Percentiles rank a stretch among this genome's conserved stretches.
Conservation (phyloP, 345 rosid genomes). For the Psidium friedrichsthalianum region DNA sequence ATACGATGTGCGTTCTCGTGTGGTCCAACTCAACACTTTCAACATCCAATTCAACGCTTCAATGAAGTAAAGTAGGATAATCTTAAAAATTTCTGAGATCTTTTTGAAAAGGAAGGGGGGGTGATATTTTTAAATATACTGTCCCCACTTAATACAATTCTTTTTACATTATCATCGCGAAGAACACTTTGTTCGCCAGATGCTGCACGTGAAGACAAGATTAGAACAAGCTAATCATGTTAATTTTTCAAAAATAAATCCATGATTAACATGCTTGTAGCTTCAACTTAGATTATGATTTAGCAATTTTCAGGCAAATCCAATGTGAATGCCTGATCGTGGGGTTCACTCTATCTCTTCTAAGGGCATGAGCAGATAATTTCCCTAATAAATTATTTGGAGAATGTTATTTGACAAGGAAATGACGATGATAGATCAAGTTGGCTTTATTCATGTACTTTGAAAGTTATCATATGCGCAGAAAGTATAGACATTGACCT, state of each 20-base stretch:
- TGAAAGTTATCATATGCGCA: neutral
- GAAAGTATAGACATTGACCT: neutral
- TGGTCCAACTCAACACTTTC: neutral
- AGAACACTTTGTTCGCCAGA: neutral
- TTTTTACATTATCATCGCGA: neutral
- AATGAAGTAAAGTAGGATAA: neutral
- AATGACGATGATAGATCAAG: neutral
- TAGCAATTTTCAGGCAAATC: neutral
- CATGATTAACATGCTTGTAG: neutral
- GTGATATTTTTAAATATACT: neutral
- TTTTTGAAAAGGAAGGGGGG: neutral
- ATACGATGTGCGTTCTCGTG: neutral
- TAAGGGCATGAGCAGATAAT: neutral
- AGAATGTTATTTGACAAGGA: neutral
- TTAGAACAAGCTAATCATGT: neutral
- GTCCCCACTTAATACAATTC: neutral
- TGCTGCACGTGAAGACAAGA: neutral
- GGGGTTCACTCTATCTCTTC: neutral
- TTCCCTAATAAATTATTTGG: neutral
- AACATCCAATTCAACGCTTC: neutral
- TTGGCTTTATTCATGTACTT: neutral
- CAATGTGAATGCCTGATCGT: neutral
- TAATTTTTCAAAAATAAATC: neutral
- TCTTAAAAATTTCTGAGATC: neutral
- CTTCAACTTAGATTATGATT: neutral